Base-by-base conservation (phyloP, 495 filamentous ascomycete genomes). In the Aspergillus bridgeri region DNA sequence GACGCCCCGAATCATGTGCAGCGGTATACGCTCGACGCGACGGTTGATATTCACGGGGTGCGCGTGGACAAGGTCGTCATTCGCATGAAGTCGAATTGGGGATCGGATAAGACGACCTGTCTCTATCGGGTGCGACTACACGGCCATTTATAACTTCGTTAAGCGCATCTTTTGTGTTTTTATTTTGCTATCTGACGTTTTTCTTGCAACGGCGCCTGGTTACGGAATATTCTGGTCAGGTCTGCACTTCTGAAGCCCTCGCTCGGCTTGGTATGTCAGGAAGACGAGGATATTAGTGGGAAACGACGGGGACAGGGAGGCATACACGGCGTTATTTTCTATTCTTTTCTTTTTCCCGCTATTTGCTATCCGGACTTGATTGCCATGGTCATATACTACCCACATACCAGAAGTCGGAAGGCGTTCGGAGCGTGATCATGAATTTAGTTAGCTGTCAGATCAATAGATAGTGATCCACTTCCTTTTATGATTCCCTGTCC, bases 81-180 rank as follows among this genome's bases (percentile, higher is more conserved):
- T 43, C 69, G 79, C 3, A 69, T 79, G 7, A 78, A 72, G 18
- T 73, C 69, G 3, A 82, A 80, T 48, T 82, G 78, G 77, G 79
- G 77, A 3, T 66, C 67, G 2, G 57, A 72, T 18, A 60, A 70
- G 42, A 38, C 33, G 33, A 80, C 78, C 0, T 82, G 79, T 60
- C 59, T 82, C 23, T 80, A 78, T 60, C 76, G 78, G 13, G 33
- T 79, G 33, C 75, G 72, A 50, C 24, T 81, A 17, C 67, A 77
- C 57, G 79, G 78, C 7, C 69, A 75, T 50, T 29, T 66, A 15
- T 78, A 62, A 50, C 9, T 15, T 20, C 6, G 54, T 33, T 3
- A n/a, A n/a, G n/a, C n/a, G n/a, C n/a, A n/a, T 59, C 42, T 42
- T 54, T 0, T 52, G 27, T 57, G 18, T 21, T 27, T 60, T 42